Conservation (phyloP, 495 filamentous ascomycete species). For the Penicillium lagena region DNA sequence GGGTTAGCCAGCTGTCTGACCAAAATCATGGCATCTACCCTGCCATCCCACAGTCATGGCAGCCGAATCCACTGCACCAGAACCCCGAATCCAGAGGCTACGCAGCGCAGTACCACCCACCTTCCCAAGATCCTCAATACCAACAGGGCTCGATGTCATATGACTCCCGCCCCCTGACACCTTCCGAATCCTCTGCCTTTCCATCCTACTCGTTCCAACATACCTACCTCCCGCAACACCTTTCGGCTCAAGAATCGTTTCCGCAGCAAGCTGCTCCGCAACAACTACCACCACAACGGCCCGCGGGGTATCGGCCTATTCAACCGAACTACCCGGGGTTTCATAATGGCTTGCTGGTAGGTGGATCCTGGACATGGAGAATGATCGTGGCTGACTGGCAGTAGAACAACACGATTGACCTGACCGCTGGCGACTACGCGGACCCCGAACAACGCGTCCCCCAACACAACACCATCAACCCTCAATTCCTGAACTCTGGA, state of each 20-base stretch:
- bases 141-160: conserved; percentile 28
- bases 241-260: conserved; percentile 24
- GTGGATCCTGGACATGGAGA: neutral
- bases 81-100: conserved; percentile 20
- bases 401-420: conserved; percentile 25
- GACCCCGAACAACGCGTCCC: conserved; percentile 16
- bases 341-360: conserved; percentile 24
- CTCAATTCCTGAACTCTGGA: conserved; percentile 26
- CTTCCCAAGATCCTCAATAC: conserved; percentile 25
- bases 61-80: conserved; percentile 25
- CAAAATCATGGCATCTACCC: conserved; percentile 30
- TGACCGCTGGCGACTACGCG: conserved; percentile 22
- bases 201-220: conserved; percentile 26
- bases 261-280: conserved; percentile 13
- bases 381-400: conserved; percentile 1
- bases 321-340: conserved; percentile 14
- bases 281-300: conserved; percentile 18
- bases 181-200: conserved; percentile 27
- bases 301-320: conserved; percentile 11
- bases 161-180: conserved; percentile 22
- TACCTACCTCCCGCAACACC: conserved; percentile 28
- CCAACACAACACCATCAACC: conserved; percentile 35
- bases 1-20: conserved; percentile 17
- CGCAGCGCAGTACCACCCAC: conserved; percentile 23
- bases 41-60: conserved; percentile 30